phyloP scores from a whole-genome alignment of 306 rosid genomes.

The Ormosia emarginata region DNA sequence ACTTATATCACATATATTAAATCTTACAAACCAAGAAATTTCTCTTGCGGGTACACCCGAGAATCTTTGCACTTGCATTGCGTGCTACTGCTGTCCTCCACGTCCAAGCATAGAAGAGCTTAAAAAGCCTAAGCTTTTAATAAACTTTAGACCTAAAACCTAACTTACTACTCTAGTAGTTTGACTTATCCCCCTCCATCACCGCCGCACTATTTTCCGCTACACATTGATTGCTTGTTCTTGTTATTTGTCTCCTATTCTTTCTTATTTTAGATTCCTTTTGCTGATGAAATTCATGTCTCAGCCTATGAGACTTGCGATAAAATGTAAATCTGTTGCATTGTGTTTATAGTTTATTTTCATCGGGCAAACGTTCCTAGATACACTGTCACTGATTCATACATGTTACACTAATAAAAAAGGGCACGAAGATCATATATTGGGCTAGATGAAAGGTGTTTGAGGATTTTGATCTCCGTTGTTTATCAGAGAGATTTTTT shows the following conservation, averaged over 20 bases:
- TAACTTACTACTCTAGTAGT: neutral
- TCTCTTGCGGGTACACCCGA: no score
- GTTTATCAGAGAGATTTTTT: no score
- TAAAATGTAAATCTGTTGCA: neutral
- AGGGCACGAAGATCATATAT: no score
- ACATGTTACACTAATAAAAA: no score
- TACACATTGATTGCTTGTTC: neutral
- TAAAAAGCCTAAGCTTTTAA: neutral
- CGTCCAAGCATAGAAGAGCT: conserved; percentile 1
- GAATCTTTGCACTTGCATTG: neutral
- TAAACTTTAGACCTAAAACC: conserved; percentile 13
- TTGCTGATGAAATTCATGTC: neutral
- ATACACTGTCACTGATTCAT: no score
- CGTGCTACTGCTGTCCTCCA: conserved; percentile 73
- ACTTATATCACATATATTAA: no score
- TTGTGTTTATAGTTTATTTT: neutral
- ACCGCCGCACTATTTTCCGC: conserved; percentile 19
- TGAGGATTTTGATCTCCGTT: no score
- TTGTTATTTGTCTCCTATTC: neutral
- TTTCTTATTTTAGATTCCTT: neutral
- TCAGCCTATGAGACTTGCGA: neutral
- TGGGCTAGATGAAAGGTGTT: no score
- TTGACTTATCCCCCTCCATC: neutral
- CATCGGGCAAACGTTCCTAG: neutral
- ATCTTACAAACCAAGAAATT: no score